These are phyloP conservation scores for Chaetomium tenue DNA, from an alignment of 495 filamentous ascomycete genomes.

Conservation along the genomic window DNA sequence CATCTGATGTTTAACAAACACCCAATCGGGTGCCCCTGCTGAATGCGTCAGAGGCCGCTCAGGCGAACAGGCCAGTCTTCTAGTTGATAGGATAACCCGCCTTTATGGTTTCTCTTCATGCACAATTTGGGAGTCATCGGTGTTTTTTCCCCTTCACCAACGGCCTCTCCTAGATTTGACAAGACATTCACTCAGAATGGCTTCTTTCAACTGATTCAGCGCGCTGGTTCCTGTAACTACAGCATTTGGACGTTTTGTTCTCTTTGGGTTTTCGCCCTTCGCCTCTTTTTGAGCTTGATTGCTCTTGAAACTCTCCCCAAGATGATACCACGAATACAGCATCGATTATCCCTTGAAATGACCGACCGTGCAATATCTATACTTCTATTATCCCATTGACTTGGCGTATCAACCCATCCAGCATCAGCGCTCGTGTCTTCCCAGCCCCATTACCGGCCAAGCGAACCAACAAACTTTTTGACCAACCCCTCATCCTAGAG, in stretches of 20 bases:
- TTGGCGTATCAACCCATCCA: background rate
- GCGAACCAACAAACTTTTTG: background rate
- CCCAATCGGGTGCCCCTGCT: background rate
- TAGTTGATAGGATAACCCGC: conserved; percentile 2
- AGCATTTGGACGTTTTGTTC: conserved; percentile 5
- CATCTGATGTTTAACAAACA: background rate
- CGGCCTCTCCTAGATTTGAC: background rate
- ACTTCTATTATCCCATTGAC: conserved; percentile 15
- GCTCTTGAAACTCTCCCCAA: conserved; percentile 41
- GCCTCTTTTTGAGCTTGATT: conserved; percentile 17
- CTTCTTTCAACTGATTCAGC: conserved; percentile 13
- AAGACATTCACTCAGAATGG: conserved; percentile 1
- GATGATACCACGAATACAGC: conserved; percentile 62
- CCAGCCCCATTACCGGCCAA: background rate
- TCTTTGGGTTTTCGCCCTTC: conserved; percentile 15
- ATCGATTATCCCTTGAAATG: conserved; percentile 33
- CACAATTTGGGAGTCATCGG: conserved; percentile 11
- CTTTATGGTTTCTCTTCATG: background rate
- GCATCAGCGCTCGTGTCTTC: background rate
- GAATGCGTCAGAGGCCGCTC: conserved; percentile 3
- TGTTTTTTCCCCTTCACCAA: background rate
- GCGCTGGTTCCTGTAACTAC: conserved; percentile 2
- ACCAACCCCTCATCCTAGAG: background rate
- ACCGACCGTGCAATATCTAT: conserved; percentile 27
- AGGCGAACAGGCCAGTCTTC: background rate